A percentile compares a stretch with the other conserved stretches of the same genome.
Conservation (phyloP, 176 grass and related monocot genomes). For the Triticum dicoccoides region DNA sequence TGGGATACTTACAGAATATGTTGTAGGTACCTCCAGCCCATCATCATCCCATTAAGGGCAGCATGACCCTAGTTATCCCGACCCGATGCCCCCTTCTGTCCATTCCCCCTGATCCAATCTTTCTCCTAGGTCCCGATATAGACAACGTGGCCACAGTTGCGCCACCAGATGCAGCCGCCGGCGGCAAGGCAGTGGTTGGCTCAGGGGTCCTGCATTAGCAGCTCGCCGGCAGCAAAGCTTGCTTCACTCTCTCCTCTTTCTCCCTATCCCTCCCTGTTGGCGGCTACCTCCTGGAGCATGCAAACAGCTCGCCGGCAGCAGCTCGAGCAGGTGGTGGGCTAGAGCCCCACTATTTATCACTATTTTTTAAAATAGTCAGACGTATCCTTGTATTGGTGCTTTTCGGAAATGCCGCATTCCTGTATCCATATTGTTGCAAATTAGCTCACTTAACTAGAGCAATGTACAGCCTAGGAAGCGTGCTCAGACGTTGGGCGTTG, state of each 20-base stretch:
- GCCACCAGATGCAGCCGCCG: too few species aligned
- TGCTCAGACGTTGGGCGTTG: neutral
- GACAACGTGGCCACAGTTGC: too few species aligned
- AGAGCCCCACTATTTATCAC: neutral
- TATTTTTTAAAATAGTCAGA: neutral
- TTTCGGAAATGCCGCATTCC: neutral
- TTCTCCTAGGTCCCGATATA: too few species aligned
- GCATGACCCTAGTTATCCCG: neutral
- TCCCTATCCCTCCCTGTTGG: neutral
- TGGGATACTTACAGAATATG: neutral
- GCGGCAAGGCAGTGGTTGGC: neutral
- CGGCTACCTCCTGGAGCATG: neutral
- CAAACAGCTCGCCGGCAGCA: neutral
- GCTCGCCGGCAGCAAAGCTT: too few species aligned
- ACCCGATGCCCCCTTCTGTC: neutral
- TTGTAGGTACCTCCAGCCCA: neutral
- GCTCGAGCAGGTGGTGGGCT: neutral
- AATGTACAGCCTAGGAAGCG: neutral
- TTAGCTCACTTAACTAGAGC: neutral
- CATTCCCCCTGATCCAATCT: neutral
- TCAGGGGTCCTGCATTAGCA: neutral
- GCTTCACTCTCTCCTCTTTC: neutral
- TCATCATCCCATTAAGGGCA: neutral
- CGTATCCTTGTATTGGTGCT: neutral
- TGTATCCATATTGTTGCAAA: neutral